Evolutionary conservation across 2,329 filamentous ascomycete genomes (phyloP).

Genomic region (Hymenoscyphus repandus): DNA sequence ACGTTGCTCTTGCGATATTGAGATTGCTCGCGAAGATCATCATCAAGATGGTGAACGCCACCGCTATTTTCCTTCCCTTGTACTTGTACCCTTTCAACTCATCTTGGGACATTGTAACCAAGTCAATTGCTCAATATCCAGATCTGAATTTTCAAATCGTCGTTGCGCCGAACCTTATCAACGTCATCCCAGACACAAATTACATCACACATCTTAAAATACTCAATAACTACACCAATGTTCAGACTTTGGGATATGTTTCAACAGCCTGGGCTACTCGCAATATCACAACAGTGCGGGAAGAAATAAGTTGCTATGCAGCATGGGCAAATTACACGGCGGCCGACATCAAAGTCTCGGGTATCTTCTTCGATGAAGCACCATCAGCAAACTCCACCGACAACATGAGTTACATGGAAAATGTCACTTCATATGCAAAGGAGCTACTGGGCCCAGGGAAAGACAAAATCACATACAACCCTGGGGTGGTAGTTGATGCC

Average conservation of each 20-base stretch:
- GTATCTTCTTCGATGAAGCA: constrained; percentile 23
- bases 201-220: constrained; percentile 17
- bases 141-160: constrained; percentile 20
- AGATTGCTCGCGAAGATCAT: neutral
- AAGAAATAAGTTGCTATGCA: constrained; percentile 35
- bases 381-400: constrained; percentile 9
- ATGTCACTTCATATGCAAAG: constrained; percentile 16
- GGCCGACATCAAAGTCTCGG: constrained; percentile 18
- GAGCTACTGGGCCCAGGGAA: constrained; percentile 13
- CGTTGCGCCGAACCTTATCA: constrained; percentile 17
- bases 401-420: constrained; percentile 17
- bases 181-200: constrained; percentile 19
- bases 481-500: constrained; percentile 17
- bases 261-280: constrained; percentile 32
- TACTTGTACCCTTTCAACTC: constrained; percentile 24
- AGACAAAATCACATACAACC: constrained; percentile 18
- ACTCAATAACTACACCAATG: constrained; percentile 25
- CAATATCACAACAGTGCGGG: constrained; percentile 29
- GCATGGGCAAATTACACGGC: constrained; percentile 28
- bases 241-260: constrained; percentile 37
- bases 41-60: constrained; percentile 17
- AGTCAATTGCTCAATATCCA: constrained; percentile 16
- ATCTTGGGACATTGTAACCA: constrained; percentile 19
- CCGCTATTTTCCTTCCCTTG: constrained; percentile 21
- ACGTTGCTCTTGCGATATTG: neutral